These are phyloP conservation scores for Przewalskia tangutica DNA, from an alignment of 257 asterid genomes.

Conservation along the genomic window DNA sequence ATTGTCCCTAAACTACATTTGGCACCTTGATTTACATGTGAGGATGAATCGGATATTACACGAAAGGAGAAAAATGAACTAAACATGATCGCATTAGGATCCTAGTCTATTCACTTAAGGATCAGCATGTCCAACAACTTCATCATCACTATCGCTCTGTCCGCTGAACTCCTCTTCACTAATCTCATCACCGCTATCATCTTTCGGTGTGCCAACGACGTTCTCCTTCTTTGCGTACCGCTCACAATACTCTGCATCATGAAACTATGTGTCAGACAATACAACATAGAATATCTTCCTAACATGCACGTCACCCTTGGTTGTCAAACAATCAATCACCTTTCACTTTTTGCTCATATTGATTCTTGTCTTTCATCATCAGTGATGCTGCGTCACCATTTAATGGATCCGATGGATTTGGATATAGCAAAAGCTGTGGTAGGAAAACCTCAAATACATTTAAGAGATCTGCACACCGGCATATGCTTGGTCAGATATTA, in stretches of 20 bases:
- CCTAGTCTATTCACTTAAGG: slow-evolving; percentile 18
- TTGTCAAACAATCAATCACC: slow-evolving; percentile 27
- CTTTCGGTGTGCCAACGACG: slow-evolving; percentile 25
- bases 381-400: slow-evolving; percentile 95
- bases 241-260: slow-evolving; percentile 59
- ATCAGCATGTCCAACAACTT: slow-evolving; percentile 46
- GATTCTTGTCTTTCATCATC: slow-evolving; percentile 72
- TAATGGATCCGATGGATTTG: slow-evolving; percentile 82
- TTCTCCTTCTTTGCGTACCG: slow-evolving; percentile 76
- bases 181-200: slow-evolving; percentile 49
- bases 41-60: not conserved
- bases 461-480: slow-evolving; percentile 57
- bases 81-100: not conserved
- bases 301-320: not conserved
- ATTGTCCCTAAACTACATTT: not conserved
- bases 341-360: slow-evolving; percentile 76
- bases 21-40: slow-evolving; percentile 6
- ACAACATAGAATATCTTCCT: not conserved
- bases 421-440: slow-evolving; percentile 89
- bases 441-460: slow-evolving; percentile 92
- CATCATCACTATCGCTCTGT: slow-evolving; percentile 48
- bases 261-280: not conserved
- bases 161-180: slow-evolving; percentile 34
- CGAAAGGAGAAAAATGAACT: not conserved
- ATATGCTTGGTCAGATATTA: not conserved